Evolutionary conservation across 495 filamentous ascomycete species (phyloP), one percentile per base, ranked within the genome.

Genomic region (Trichocladium uniseriatum): DNA sequence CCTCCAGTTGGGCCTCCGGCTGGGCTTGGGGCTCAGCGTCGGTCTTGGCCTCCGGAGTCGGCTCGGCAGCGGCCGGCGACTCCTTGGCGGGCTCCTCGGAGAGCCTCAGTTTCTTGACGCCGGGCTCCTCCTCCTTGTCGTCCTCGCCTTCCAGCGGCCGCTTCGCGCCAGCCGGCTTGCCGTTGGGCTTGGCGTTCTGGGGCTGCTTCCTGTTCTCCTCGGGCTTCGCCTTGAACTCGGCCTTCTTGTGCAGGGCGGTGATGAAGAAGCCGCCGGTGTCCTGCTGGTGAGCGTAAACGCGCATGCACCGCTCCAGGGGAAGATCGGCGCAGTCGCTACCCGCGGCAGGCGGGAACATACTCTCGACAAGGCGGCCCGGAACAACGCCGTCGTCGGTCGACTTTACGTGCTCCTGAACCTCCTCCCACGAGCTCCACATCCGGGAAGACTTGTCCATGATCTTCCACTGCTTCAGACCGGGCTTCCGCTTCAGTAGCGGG

Each of bases 191-290:
- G 43, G 71, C 69, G 56, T 59, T 59, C 19, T 43, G 39, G 7
- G 55, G 55, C 48, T 79, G 74, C 61, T 81, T 85, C 37, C 67
- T 59, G 38, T 75, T 70, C n/a, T 78, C 69, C 67, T 94, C 87
- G 42, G 86, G 81, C 68, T 83, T 86, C 2, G 87, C 82, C 54
- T 78, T 83, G 64, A 97, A 95, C 58, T 97, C 94, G 7, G 75
- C 73, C 54, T 78, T 79, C 75, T 99, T 99, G 68, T 95, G 86
- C 20, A 99, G 71, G 3, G 96, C 87, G 0, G 89, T 79, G 60
- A 99, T 95, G 70, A 97, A 99, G 75, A 99, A 99, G 20, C 82
- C 89, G 48, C 92, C 92, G 36, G 92, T 97, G 58, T 99, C 88
- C 66, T 97, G 94, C 52, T 87, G 73, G 64, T 99, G 91, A 21